Evolutionary conservation across 2,329 filamentous ascomycete genomes (phyloP), one percentile per base, ranked within the genome.

Genomic region (Clarireedia monteithiana): DNA sequence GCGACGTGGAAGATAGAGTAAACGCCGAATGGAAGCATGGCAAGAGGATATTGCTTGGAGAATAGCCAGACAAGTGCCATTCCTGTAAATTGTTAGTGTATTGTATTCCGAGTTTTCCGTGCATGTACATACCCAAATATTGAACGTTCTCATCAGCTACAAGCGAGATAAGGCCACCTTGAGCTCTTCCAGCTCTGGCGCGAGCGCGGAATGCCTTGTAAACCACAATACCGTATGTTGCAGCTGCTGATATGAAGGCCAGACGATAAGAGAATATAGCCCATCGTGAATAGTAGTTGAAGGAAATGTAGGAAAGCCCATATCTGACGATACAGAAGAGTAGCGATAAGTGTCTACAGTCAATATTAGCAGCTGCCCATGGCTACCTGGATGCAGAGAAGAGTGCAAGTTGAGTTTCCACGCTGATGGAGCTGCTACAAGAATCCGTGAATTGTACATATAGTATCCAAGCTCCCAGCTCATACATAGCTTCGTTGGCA

Each of bases 1-100:
- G 91, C 89, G 65, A 97, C 91, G 76, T 99, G 94, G 85, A 99
- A 99, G 73, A 97, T 75, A 58, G 92, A 97, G 82, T 97, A 99
- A 73, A 99, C 89, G 66, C 85, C 86, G 77, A 96, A 99, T 27
- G 94, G 94, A 55, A 96, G 83, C 67, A 99, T 82, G 55, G 94
- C 94, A 66, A 96, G 80, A 39, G 90, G 85, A 67, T 95, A 87
- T 76, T 96, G 91, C 65, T 89, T 88, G 59, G 86, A 85, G 74
- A 92, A 86, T 66, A 99, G 88, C 94, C 94, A 99, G 67, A 97
- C 83, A 60, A 97, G 80, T 56, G 91, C 91, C 88, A 97, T 91
- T 66, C 83, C 91, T 95, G 30, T 36, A 9, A 14, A 7, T n/a
- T 36, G 53, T 67, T 59, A 67, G 60, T 14, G 47, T n/a, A 44